Evolutionary conservation across 208 protist genomes (phyloP).

Genomic region (Wallacemonas sp.): DNA sequence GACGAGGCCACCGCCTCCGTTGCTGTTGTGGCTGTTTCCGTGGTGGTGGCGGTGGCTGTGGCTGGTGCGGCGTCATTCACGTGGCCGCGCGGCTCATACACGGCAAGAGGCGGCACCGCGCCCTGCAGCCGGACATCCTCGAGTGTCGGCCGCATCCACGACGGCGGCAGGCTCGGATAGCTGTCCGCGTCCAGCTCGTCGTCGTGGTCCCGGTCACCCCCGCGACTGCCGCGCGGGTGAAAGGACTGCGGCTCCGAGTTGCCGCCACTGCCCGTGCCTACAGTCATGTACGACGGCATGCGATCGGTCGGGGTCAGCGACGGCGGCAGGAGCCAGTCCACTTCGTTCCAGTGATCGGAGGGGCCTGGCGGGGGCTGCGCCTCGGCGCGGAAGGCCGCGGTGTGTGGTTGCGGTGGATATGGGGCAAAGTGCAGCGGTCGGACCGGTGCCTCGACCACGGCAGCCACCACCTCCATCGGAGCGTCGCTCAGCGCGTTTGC

Average conservation of each 20-base stretch:
- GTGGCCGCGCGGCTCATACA: not conserved
- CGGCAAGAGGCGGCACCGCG: not conserved
- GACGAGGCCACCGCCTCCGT: no score
- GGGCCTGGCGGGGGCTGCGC: no score
- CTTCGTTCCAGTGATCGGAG: not conserved
- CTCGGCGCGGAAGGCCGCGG: not conserved
- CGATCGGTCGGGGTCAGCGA: not conserved
- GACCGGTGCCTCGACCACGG: not conserved
- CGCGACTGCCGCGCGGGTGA: not conserved
- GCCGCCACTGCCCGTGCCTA: not conserved
- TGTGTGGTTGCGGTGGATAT: not conserved
- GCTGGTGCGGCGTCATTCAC: no score
- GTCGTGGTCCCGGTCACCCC: not conserved
- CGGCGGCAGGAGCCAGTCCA: not conserved
- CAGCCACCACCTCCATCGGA: not conserved
- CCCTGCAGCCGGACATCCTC: not conserved
- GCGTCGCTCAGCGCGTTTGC: no score
- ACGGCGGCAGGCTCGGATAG: not conserved
- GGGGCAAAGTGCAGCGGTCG: not conserved
- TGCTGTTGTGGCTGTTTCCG: not conserved
- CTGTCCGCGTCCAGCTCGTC: not conserved
- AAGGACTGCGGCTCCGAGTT: not conserved
- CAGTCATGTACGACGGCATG: not conserved
- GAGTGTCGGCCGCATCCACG: conserved; percentile 8
- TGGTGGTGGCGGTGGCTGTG: no score